Evolutionary conservation across 352 stramenopile genomes (phyloP), one percentile per base, ranked within the genome.

Genomic region (Phytophthora crassamura): DNA sequence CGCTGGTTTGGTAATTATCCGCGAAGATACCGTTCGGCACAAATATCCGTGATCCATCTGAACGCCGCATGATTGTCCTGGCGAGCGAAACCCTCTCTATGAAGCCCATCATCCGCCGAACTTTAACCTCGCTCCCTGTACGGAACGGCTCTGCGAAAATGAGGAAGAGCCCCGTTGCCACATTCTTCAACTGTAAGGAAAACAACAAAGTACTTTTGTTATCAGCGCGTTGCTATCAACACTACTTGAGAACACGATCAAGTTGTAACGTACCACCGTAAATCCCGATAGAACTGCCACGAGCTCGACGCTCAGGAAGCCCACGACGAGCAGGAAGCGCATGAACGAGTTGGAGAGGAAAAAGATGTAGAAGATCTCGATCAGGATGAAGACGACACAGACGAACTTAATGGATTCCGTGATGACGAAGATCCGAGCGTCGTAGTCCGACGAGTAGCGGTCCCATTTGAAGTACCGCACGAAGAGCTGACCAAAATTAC

Each of bases 341-440:
- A 87, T 87, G 56, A 92, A 63, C 7, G 72, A 50, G 55, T 81
- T 88, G 47, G 74, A 80, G 10, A 78, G 71, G 53, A 94, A 94
- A 65, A 93, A 95, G 59, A 94, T 90, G 69, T 84, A 91, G 57
- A 94, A 95, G 22, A 91, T 75, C 63, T 95, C 87, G 54, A 94
- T 77, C 45, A 86, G 45, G 35, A 95, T 89, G 42, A 93, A 53
- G n/a, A 86, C 71, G 47, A 91, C 79, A 53, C 81, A 86, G 22
- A 86, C 41, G 38, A 91, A 90, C 72, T 91, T 91, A 52, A 93
- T 89, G 42, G 70, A 80, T 55, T 93, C 84, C 0, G 84, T 93
- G 45, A 95, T 79, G 11, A 95, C 80, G 49, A 93, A 89, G 60
- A 92, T 89, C 18, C 86, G 84, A n/a, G 79, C 77, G 46, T 90